A percentile compares a stretch with the other conserved stretches of the same genome.
Conservation (phyloP, 345 rosid species). For the Lumnitzera racemosa region DNA sequence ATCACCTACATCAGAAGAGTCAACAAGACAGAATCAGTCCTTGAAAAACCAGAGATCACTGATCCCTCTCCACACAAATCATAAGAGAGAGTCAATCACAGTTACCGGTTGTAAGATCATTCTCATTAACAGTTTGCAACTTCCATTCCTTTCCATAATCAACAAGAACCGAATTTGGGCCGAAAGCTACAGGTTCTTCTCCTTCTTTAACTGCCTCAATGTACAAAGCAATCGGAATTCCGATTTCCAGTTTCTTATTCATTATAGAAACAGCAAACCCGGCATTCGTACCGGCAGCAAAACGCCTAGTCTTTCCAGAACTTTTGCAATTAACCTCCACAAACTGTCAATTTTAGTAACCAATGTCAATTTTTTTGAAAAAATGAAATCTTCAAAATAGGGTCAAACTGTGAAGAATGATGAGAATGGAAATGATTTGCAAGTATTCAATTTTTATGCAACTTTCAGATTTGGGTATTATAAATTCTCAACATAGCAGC, state of each 20-base stretch:
- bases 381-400: background rate
- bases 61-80: too few species aligned
- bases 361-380: too few species aligned
- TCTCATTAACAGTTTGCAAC: constrained; percentile 44
- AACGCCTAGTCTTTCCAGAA: constrained; percentile 47
- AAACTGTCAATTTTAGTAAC: constrained; percentile 31
- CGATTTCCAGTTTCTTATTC: constrained; percentile 51
- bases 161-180: constrained; percentile 59
- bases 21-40: too few species aligned
- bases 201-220: constrained; percentile 64
- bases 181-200: constrained; percentile 72
- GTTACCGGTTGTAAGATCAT: constrained; percentile 29
- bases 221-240: constrained; percentile 27
- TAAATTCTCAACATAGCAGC: too few species aligned
- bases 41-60: too few species aligned
- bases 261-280: constrained; percentile 74
- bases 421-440: background rate
- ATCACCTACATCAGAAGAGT: too few species aligned
- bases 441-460: too few species aligned
- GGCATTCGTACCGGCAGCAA: constrained; percentile 64
- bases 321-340: constrained; percentile 55
- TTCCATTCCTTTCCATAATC: constrained; percentile 63
- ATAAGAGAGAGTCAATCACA: background rate
- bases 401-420: background rate
- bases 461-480: too few species aligned